Conservation (phyloP, 1,139 yeast genomes). For the Trichomonascaceae sp. region DNA sequence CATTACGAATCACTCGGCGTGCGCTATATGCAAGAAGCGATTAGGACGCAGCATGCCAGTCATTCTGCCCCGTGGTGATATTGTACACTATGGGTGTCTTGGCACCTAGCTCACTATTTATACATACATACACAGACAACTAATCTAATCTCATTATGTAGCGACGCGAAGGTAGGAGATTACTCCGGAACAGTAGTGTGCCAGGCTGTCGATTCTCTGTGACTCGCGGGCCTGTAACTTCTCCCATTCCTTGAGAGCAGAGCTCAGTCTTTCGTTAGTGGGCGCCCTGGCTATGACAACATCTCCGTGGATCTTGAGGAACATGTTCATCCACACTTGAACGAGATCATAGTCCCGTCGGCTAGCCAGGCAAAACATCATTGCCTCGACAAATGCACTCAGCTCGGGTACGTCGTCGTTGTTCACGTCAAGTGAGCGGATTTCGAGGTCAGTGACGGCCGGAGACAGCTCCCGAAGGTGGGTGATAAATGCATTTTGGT, state of each 20-base stretch:
- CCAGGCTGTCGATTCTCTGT: constrained; percentile 48
- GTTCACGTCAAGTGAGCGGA: constrained; percentile 56
- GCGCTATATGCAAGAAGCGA: constrained; percentile 47
- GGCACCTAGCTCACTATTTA: constrained; percentile 10
- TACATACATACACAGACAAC: constrained; percentile 1
- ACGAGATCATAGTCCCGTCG: constrained; percentile 55
- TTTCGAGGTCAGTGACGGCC: constrained; percentile 69
- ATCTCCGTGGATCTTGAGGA: constrained; percentile 74
- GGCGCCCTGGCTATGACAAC: constrained; percentile 35
- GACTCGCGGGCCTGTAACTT: constrained; percentile 31
- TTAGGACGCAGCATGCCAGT: constrained; percentile 54
- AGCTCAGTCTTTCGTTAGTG: constrained; percentile 5
- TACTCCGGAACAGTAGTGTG: constrained; percentile 78
- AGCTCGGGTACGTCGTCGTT: constrained; percentile 32
- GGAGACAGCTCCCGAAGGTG: constrained; percentile 59
- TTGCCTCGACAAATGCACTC: constrained; percentile 50
- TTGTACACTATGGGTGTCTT: constrained; percentile 63
- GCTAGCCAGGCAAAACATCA: constrained; percentile 43
- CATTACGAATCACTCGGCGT: constrained; percentile 32
- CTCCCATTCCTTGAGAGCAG: constrained; percentile 40
- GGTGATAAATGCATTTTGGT: constrained; percentile 39
- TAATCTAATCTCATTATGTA: neutral
- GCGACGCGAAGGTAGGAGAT: constrained; percentile 39
- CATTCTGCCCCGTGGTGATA: constrained; percentile 35
- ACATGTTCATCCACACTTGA: constrained; percentile 67